Base-by-base conservation (phyloP, 805 yeast genomes). In the Candida nemodendra region DNA sequence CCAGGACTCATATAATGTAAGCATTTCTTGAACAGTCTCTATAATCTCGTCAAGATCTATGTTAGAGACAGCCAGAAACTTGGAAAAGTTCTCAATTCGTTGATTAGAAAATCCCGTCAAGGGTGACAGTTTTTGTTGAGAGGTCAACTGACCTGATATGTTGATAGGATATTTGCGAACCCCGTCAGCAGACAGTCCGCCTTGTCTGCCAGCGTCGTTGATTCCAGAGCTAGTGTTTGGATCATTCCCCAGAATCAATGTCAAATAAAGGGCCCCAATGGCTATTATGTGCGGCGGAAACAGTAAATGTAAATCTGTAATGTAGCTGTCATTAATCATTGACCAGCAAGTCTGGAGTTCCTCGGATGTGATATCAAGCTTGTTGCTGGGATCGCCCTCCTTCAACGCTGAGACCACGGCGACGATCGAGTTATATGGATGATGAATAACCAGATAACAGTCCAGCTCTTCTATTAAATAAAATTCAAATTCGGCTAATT, bases 401-500 rank as follows among this genome's bases (percentile, higher is more conserved):
- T 64, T 74, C 50, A 65, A 62, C 41, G 61, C 70, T 54, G 54
- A 61, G 3, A 66, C 64, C 4, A 84, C 69, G 54, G 74, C 82
- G 18, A 74, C 58, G 42, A 84, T 61, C 2, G 87, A 72, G 43
- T 73, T 68, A 58, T 84, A 84, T 0, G 93, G 93, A 55, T 84
- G 93, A 54, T 84, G 86, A 2, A 84, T 70, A n/a, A 83, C 68
- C 44, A 85, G 53, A 53, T 71, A 82, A 62, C 84, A 71, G 54
- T 84, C 78, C 64, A 93, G 69, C 59, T 90, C 98, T 53, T 89
- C 97, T 14, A 93, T 81, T 30, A 93, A 61, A 56, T 91, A 93
- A 58, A 93, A 93, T 62, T 93, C 99, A 63, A 95, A 86, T 57
- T 93, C 98, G 0, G 98, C 97, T 12, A 93, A 69, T 54, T 86